A percentile compares a stretch with the other conserved stretches of the same genome.
phyloP scores from a whole-genome alignment of 345 rosid species.

The Laguncularia racemosa region DNA sequence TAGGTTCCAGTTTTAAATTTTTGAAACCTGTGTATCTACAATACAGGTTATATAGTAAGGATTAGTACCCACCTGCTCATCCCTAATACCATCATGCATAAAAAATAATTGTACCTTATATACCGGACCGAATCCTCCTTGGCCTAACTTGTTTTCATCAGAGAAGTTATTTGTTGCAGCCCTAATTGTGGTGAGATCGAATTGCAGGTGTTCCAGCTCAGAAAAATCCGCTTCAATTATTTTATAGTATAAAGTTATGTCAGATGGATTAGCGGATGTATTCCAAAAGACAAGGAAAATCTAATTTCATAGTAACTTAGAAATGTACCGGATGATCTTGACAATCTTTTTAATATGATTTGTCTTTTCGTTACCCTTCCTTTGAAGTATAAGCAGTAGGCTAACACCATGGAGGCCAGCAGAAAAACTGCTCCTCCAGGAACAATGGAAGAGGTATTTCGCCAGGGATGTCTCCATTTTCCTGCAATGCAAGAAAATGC shows the following conservation, averaged over 20 bases:
- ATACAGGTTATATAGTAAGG: no score
- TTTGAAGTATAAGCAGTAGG: no score
- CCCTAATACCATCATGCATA: neutral
- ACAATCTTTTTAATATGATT: no score
- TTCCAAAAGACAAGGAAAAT: no score
- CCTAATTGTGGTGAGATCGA: conserved; percentile 4
- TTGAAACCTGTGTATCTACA: no score
- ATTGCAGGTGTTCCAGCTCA: conserved; percentile 7
- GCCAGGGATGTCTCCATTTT: neutral
- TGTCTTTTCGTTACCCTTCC: no score
- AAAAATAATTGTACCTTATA: conserved; percentile 20
- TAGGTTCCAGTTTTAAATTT: no score
- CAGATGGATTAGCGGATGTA: neutral
- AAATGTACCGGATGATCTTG: no score
- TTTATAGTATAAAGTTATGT: neutral
- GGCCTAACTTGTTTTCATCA: conserved; percentile 31
- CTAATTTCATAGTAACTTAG: neutral
- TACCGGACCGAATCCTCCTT: conserved; percentile 52
- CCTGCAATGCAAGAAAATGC: neutral
- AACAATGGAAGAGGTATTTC: no score
- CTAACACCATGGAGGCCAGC: no score
- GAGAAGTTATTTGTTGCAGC: conserved; percentile 32
- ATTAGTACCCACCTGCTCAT: no score
- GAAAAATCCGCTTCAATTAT: neutral
- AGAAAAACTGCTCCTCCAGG: no score